Percentiles rank a stretch among this genome's conserved stretches.
Conservation (phyloP, 1,139 yeast genomes). For the Petasospora fabianii region DNA sequence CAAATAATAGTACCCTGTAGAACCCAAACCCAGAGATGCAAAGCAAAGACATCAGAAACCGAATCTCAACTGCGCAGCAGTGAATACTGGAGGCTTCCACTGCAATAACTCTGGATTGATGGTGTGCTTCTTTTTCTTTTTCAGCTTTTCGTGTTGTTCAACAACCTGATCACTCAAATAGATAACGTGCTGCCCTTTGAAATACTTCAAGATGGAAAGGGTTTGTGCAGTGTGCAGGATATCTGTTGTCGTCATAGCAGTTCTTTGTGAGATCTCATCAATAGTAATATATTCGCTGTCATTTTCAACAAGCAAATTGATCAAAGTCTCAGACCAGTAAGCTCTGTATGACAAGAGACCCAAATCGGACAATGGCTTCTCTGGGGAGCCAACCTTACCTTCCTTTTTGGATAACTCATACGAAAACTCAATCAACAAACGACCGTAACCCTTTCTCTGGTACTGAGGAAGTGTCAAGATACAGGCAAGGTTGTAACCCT, state of each 20-base stretch:
- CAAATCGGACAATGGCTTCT: slow-evolving; percentile 91
- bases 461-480: slow-evolving; percentile 93
- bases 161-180: slow-evolving; percentile 83
- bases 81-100: slow-evolving; percentile 97
- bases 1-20: too few species aligned
- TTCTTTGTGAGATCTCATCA: slow-evolving; percentile 81
- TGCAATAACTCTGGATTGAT: slow-evolving; percentile 67
- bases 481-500: slow-evolving; percentile 96
- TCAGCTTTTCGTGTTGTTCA: slow-evolving; percentile 69
- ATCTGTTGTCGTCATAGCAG: slow-evolving; percentile 96
- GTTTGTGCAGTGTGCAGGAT: slow-evolving; percentile 91
- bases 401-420: slow-evolving; percentile 86
- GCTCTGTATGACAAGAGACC: slow-evolving; percentile 93
- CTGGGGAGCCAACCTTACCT: slow-evolving; percentile 92
- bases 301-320: slow-evolving; percentile 67
- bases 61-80: slow-evolving; percentile 92
- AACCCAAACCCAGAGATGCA: too few species aligned
- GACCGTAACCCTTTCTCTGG: slow-evolving; percentile 93
- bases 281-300: slow-evolving; percentile 69
- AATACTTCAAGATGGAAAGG: slow-evolving; percentile 82
- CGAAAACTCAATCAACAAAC: slow-evolving; percentile 85
- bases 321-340: slow-evolving; percentile 90
- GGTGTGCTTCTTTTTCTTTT: slow-evolving; percentile 71
- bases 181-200: slow-evolving; percentile 94
- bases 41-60: slow-evolving; percentile 42